These are phyloP conservation scores for Lactarius quietus DNA, from an alignment of 768 basidiomycete genomes.

Conservation along the genomic window DNA sequence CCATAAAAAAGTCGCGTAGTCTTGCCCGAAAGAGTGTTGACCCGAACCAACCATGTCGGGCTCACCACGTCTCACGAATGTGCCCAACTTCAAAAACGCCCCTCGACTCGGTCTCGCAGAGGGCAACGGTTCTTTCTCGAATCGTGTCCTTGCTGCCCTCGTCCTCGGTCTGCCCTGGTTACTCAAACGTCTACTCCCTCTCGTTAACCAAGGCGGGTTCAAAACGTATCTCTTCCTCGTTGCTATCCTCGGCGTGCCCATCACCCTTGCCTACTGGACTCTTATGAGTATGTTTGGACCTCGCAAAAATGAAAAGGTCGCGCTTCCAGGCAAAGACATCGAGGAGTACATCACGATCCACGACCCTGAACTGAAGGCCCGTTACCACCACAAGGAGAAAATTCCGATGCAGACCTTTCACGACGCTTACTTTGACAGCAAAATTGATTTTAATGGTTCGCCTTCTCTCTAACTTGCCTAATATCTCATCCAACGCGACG, in stretches of 20 bases:
- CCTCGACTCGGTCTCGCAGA: slow-evolving; percentile 79
- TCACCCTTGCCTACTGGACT: slow-evolving; percentile 86
- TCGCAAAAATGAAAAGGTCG: slow-evolving; percentile 81
- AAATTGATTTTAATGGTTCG: slow-evolving; percentile 91
- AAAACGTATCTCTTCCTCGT: slow-evolving; percentile 83
- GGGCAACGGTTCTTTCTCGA: slow-evolving; percentile 83
- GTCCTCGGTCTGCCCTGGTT: slow-evolving; percentile 81
- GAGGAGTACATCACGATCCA: slow-evolving; percentile 91
- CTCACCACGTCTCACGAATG: slow-evolving; percentile 46
- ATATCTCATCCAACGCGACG: slow-evolving; percentile 18
- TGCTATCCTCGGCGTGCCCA: slow-evolving; percentile 68
- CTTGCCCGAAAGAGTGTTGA: background rate
- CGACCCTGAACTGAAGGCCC: slow-evolving; percentile 71
- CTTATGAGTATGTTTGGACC: slow-evolving; percentile 77
- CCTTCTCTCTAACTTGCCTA: slow-evolving; percentile 26
- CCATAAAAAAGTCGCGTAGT: background rate
- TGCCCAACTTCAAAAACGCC: slow-evolving; percentile 80
- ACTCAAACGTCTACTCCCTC: slow-evolving; percentile 74
- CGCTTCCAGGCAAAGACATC: slow-evolving; percentile 78
- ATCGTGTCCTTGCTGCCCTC: slow-evolving; percentile 70
- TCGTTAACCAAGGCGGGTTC: slow-evolving; percentile 81
- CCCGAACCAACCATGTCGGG: slow-evolving; percentile 9
- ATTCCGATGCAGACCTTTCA: slow-evolving; percentile 98
- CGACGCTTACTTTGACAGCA: slow-evolving; percentile 95
- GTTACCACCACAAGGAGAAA: slow-evolving; percentile 82